Conservation (phyloP, 2,329 filamentous ascomycete genomes). For the Colletotrichum siamense region DNA sequence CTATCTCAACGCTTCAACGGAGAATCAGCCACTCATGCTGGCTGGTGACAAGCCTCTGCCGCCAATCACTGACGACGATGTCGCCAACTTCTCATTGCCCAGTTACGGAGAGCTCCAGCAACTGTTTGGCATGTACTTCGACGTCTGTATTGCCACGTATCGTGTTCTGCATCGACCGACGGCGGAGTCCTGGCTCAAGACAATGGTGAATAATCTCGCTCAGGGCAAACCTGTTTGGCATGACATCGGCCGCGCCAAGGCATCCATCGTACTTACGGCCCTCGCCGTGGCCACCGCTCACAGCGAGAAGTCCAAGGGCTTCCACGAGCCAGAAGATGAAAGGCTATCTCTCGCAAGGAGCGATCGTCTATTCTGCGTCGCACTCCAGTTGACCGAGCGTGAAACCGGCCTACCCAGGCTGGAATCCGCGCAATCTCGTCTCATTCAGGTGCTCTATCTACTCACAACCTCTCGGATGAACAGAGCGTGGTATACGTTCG, state of each 20-base stretch:
- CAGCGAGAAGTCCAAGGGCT: slow-evolving; percentile 41
- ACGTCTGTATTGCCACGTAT: slow-evolving; percentile 65
- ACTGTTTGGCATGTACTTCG: slow-evolving; percentile 60
- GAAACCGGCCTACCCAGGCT: slow-evolving; percentile 31
- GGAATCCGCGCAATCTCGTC: slow-evolving; percentile 61
- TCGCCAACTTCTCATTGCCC: slow-evolving; percentile 41
- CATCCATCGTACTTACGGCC: slow-evolving; percentile 52
- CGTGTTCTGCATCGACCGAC: slow-evolving; percentile 61
- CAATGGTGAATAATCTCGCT: slow-evolving; percentile 42
- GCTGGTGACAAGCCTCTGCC: slow-evolving; percentile 58
- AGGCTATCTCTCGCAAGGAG: slow-evolving; percentile 31
- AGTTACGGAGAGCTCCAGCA: slow-evolving; percentile 33
- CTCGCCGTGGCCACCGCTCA: slow-evolving; percentile 54
- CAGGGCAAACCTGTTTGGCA: slow-evolving; percentile 40
- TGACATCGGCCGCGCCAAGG: slow-evolving; percentile 46
- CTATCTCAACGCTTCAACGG: slow-evolving; percentile 25
- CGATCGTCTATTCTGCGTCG: slow-evolving; percentile 48
- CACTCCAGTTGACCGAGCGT: slow-evolving; percentile 36
- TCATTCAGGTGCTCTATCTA: slow-evolving; percentile 64
- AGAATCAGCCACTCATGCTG: slow-evolving; percentile 50
- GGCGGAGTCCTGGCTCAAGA: slow-evolving; percentile 52
- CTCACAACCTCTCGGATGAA: slow-evolving; percentile 65
- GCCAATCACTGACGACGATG: slow-evolving; percentile 28
- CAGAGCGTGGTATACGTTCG: slow-evolving; percentile 66
- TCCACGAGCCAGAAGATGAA: slow-evolving; percentile 28